These are phyloP conservation scores for Euphorbia corollata DNA, from an alignment of 441 rosid genomes.

Conservation along the genomic window DNA sequence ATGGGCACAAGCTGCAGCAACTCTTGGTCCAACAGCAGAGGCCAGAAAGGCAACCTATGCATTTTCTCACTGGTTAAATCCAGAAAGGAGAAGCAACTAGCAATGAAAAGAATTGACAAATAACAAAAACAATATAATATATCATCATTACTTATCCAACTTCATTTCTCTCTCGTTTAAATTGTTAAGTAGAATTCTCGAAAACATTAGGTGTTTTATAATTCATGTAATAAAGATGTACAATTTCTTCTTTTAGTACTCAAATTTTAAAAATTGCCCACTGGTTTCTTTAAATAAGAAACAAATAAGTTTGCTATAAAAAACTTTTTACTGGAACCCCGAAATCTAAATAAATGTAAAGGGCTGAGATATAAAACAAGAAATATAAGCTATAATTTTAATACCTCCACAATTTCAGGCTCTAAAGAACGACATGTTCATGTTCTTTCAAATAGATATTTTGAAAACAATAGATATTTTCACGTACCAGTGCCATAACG, in stretches of 20 bases:
- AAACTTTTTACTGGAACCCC: background rate
- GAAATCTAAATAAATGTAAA: background rate
- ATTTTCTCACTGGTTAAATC: constrained; percentile 22
- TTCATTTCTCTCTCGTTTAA: background rate
- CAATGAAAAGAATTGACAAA: constrained; percentile 1
- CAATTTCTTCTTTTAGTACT: background rate
- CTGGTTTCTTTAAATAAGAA: background rate
- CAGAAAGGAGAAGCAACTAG: constrained; percentile 13
- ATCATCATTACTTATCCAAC: background rate
- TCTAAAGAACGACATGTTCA: background rate
- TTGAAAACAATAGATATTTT: background rate
- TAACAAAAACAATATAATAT: background rate
- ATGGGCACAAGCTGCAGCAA: constrained; percentile 96
- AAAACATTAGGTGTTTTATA: background rate
- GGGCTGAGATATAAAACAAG: background rate
- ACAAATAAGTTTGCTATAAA: background rate
- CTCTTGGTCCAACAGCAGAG: constrained; percentile 92
- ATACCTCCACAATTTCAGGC: background rate
- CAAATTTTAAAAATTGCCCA: background rate
- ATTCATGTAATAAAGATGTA: background rate
- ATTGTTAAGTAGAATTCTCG: background rate
- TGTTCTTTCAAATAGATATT: constrained; percentile 8
- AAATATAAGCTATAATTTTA: background rate
- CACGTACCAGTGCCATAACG: constrained; percentile 79
- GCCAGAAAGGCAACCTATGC: constrained; percentile 88